Conservation (phyloP, 1,284 basidiomycete genomes). For the Cryptococcus wingfieldii region DNA sequence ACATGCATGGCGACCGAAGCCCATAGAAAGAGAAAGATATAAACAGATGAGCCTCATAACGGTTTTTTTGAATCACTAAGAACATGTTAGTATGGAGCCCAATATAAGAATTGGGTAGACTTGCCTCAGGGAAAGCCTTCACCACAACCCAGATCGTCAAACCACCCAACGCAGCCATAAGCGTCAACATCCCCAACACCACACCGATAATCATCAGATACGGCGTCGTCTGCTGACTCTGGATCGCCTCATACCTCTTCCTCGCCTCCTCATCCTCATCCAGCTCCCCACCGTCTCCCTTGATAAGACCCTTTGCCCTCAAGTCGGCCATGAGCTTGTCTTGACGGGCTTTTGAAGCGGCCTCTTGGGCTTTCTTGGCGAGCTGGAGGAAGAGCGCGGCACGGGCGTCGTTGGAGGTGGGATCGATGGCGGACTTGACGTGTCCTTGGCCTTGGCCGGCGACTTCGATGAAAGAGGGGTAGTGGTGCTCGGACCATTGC, state of each 20-base stretch:
- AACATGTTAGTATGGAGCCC: too few relatives aligned
- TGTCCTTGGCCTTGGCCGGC: constrained; percentile 26
- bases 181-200: constrained; percentile 23
- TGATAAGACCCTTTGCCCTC: constrained; percentile 28
- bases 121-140: constrained; percentile 19
- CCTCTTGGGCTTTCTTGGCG: constrained; percentile 26
- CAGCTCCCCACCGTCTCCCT: constrained; percentile 5
- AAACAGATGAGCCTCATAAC: too few relatives aligned
- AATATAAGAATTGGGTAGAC: neutral
- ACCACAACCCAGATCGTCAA: constrained; percentile 25
- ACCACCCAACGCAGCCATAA: constrained; percentile 25
- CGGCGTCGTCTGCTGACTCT: constrained; percentile 9
- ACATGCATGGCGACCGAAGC: too few relatives aligned
- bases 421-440: constrained; percentile 45
- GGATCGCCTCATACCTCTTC: constrained; percentile 16
- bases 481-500: constrained; percentile 83
- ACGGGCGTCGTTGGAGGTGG: constrained; percentile 58
- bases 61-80: too few relatives aligned
- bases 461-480: constrained; percentile 73
- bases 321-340: constrained; percentile 35
- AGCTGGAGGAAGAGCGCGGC: constrained; percentile 34
- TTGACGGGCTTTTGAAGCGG: constrained; percentile 21
- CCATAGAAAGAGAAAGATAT: too few relatives aligned
- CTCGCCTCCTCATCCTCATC: constrained; percentile 21
- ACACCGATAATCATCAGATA: constrained; percentile 21